Percentiles rank a stretch among this genome's conserved stretches.
Evolutionary conservation across 257 asterid species (phyloP).

Genomic region (Capsicum rhomboideum): DNA sequence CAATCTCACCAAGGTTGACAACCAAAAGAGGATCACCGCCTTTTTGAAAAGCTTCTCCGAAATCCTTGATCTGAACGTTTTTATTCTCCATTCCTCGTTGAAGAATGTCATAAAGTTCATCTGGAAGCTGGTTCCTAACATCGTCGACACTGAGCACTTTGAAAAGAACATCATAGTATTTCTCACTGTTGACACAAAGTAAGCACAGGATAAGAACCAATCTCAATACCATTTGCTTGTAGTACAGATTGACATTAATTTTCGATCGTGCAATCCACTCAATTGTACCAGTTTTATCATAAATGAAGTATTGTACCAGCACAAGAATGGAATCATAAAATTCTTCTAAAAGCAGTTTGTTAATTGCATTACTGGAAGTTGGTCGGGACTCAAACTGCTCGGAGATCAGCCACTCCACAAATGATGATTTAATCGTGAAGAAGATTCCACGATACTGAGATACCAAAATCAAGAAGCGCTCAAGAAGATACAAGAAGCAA

Average conservation of each 20-base stretch:
- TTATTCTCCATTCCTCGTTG: not conserved
- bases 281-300: not conserved
- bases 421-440: constrained; percentile 38
- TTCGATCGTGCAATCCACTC: constrained; percentile 30
- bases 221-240: constrained; percentile 30
- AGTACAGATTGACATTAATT: constrained; percentile 10
- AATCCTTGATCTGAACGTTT: not conserved
- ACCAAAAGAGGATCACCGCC: constrained; percentile 41
- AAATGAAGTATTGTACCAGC: constrained; percentile 15
- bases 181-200: constrained; percentile 28
- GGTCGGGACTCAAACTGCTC: constrained; percentile 15
- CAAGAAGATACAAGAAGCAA: constrained; percentile 51
- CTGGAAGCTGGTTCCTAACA: constrained; percentile 23
- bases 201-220: constrained; percentile 33
- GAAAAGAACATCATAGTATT: constrained; percentile 1
- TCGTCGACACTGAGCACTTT: not conserved
- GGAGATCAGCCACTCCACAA: constrained; percentile 31
- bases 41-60: constrained; percentile 36
- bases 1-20: constrained; percentile 10
- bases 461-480: constrained; percentile 33
- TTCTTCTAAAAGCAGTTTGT: not conserved
- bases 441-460: constrained; percentile 26
- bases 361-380: not conserved
- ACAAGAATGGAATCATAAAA: constrained; percentile 4
- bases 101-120: constrained; percentile 20